Conservation (phyloP, 306 rosid species). For the Trifolium fragiferum region DNA sequence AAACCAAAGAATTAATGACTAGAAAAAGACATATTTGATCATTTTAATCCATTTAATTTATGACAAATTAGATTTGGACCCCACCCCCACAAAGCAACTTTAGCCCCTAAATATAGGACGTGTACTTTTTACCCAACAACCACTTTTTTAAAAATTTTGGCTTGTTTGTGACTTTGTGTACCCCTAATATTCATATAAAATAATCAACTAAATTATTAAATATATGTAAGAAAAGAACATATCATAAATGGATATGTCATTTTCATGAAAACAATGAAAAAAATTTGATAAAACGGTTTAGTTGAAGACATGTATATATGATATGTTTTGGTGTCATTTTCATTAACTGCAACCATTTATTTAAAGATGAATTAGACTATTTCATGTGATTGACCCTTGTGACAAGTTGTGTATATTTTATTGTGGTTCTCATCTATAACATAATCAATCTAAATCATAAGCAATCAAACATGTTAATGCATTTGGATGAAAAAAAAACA, state of each 20-base stretch:
- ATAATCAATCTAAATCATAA: conserved; percentile 40
- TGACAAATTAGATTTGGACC: conserved; percentile 42
- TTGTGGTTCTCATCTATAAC: conserved; percentile 36
- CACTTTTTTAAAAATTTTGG: conserved; percentile 37
- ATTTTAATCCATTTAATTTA: conserved; percentile 23
- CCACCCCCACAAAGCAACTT: conserved; percentile 44
- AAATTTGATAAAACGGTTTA: conserved; percentile 4
- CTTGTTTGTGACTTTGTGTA: conserved; percentile 7
- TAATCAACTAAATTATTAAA: conserved; percentile 10
- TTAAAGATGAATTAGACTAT: conserved; percentile 43
- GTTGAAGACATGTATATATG: conserved; percentile 16
- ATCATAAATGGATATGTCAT: conserved; percentile 43
- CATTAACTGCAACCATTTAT: conserved; percentile 51
- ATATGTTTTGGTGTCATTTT: conserved; percentile 44
- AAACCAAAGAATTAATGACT: conserved; percentile 34
- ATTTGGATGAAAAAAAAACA: conserved; percentile 13
- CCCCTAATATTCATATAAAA: conserved; percentile 21
- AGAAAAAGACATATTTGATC: conserved; percentile 39
- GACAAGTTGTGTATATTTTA: conserved; percentile 38
- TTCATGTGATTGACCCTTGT: conserved; percentile 50
- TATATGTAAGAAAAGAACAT: conserved; percentile 7
- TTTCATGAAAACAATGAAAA: conserved; percentile 35
- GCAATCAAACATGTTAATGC: conserved; percentile 48
- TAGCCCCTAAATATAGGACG: conserved; percentile 31
- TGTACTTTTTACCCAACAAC: conserved; percentile 51